A percentile compares a stretch with the other conserved stretches of the same genome.
These are phyloP conservation scores for Daldinia sp. DNA, from an alignment of 2,329 filamentous ascomycete genomes.

Conservation along the genomic window DNA sequence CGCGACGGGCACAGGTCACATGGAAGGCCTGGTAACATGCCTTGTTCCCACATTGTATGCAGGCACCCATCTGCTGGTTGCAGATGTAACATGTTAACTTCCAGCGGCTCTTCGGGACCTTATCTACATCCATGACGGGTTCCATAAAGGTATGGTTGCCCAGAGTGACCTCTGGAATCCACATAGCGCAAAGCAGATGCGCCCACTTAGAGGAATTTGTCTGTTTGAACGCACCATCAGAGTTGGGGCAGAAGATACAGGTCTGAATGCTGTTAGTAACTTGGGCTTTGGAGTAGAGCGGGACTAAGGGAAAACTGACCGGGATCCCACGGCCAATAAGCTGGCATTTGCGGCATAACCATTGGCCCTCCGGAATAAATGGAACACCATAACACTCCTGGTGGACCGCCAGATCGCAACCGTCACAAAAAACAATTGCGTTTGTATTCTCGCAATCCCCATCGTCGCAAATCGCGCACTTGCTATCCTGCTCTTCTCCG, in stretches of 20 bases:
- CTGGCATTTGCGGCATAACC: constrained; percentile 97
- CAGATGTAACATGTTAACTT: constrained; percentile 96
- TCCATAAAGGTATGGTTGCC: constrained; percentile 99
- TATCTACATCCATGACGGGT: constrained; percentile 96
- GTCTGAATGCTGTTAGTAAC: constrained; percentile 63
- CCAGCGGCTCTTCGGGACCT: constrained; percentile 95
- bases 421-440: constrained; percentile 98
- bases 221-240: constrained; percentile 97
- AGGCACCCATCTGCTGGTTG: constrained; percentile 96
- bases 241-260: constrained; percentile 98
- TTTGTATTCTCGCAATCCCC: constrained; percentile 99
- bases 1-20: constrained; percentile 91
- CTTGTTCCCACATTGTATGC: constrained; percentile 98
- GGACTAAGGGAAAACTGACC: constrained; percentile 60
- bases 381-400: constrained; percentile 99
- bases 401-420: constrained; percentile 96
- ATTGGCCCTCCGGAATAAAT: constrained; percentile 98
- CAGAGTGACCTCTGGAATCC: constrained; percentile 96
- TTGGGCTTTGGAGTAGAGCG: constrained; percentile 13
- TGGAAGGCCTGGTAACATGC: constrained; percentile 97
- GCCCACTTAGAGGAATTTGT: constrained; percentile 97
- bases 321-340: constrained; percentile 92
- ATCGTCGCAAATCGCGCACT: constrained; percentile 97
- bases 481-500: constrained; percentile 95
- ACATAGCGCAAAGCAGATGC: constrained; percentile 95